Conservation (phyloP, 225 moss, liverwort and hornwort species). For the Lunularia cruciata region DNA sequence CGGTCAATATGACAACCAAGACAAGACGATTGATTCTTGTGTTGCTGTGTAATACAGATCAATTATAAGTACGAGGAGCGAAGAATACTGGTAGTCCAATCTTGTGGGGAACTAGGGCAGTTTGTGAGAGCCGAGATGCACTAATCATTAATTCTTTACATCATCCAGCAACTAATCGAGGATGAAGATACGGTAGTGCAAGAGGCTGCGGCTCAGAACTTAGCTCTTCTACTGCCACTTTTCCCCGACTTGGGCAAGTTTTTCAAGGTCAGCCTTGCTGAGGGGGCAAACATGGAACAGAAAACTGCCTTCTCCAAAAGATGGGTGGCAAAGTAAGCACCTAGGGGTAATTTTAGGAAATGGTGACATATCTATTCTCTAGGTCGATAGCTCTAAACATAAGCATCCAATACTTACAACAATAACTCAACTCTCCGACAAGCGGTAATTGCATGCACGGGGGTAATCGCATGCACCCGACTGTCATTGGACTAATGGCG, state of each 20-base stretch:
- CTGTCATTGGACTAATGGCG: too few species aligned
- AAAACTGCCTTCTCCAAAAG: conserved; percentile 76
- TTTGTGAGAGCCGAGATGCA: conserved; percentile 89
- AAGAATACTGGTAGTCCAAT: conserved; percentile 89
- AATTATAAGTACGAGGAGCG: conserved; percentile 98
- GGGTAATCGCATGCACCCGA: too few species aligned
- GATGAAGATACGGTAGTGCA: conserved; percentile 86
- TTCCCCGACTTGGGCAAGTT: conserved; percentile 94
- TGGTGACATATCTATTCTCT: conserved; percentile 6
- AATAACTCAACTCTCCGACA: neutral
- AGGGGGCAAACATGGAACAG: conserved; percentile 82
- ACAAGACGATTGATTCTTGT: too few species aligned
- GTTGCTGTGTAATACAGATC: conserved; percentile 51
- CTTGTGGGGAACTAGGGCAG: conserved; percentile 94
- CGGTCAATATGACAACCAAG: too few species aligned
- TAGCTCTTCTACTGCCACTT: conserved; percentile 79
- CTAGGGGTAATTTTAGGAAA: conserved; percentile 26
- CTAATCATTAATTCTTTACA: conserved; percentile 88
- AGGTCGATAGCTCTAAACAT: neutral
- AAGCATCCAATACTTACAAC: too few species aligned
- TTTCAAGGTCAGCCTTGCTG: conserved; percentile 95
- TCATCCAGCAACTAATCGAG: conserved; percentile 78
- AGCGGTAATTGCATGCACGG: too few species aligned
- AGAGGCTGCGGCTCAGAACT: conserved; percentile 91
- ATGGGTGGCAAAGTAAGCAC: conserved; percentile 89